These are phyloP conservation scores for Adenanthera pavonina DNA, from an alignment of 306 rosid species.

Conservation along the genomic window DNA sequence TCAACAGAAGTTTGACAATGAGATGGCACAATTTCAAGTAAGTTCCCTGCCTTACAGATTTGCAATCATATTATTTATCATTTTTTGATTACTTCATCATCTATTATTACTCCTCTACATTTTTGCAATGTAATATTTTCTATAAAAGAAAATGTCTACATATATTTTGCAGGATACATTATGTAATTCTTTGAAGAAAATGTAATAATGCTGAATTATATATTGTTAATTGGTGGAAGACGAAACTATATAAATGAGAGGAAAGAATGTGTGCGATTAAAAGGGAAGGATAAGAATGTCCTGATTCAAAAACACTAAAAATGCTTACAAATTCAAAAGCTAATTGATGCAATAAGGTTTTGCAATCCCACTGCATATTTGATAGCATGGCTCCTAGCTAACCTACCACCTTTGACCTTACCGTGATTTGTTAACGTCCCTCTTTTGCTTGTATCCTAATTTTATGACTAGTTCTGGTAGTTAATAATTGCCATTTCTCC, in stretches of 20 bases:
- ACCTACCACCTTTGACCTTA: not conserved
- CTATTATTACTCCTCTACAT: not conserved
- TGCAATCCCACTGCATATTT: not conserved
- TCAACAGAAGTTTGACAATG: conserved; percentile 81
- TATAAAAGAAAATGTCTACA: not conserved
- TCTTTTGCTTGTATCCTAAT: not conserved
- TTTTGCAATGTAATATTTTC: conserved; percentile 1
- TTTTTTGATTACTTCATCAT: not conserved
- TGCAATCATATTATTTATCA: conserved; percentile 1
- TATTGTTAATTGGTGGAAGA: not conserved
- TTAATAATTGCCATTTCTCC: not conserved
- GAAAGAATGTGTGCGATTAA: not conserved
- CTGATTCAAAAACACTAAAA: not conserved
- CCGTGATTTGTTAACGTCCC: not conserved
- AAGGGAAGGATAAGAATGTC: not conserved
- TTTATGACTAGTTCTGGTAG: not conserved
- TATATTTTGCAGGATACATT: not conserved
- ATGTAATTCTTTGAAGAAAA: not conserved
- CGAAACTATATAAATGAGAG: not conserved
- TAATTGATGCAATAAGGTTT: not conserved
- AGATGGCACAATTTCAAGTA: conserved; percentile 95
- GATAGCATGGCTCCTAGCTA: not conserved
- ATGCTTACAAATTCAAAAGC: not conserved
- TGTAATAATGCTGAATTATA: not conserved
- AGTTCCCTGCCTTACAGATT: conserved; percentile 28